A percentile compares a stretch with the other conserved stretches of the same genome.
Conservation (phyloP, 2,329 filamentous ascomycete genomes). For the Thelonectria rubi region DNA sequence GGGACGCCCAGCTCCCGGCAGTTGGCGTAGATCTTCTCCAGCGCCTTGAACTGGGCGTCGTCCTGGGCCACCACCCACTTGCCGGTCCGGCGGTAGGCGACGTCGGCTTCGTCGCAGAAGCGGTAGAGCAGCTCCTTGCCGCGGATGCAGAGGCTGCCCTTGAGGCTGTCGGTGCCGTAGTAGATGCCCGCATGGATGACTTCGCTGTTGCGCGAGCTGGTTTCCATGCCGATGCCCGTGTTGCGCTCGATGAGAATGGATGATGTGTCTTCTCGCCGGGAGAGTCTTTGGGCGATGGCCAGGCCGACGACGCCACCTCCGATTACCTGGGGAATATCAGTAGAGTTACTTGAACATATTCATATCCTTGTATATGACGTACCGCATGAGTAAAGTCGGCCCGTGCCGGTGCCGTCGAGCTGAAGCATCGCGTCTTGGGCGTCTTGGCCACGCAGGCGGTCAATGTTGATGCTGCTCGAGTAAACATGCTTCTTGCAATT, state of each 20-base stretch:
- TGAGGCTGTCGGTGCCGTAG: conserved; percentile 81
- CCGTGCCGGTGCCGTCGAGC: conserved; percentile 43
- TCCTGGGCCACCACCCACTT: conserved; percentile 98
- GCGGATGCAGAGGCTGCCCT: conserved; percentile 82
- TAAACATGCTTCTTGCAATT: conserved; percentile 3
- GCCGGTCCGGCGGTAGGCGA: conserved; percentile 78
- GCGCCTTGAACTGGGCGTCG: conserved; percentile 70
- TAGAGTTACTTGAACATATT: not conserved
- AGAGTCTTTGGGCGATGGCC: conserved; percentile 79
- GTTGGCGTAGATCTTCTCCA: conserved; percentile 60
- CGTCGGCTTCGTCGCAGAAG: conserved; percentile 72
- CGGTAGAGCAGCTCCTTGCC: conserved; percentile 82
- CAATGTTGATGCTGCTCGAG: conserved; percentile 4
- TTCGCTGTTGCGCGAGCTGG: conserved; percentile 90
- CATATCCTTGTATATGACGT: conserved; percentile 11
- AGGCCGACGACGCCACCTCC: conserved; percentile 78
- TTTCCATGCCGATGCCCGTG: conserved; percentile 80
- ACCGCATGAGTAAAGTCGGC: conserved; percentile 59
- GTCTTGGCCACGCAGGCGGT: conserved; percentile 21
- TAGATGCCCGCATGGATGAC: conserved; percentile 97
- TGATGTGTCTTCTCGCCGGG: conserved; percentile 67
- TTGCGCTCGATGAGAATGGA: conserved; percentile 87
- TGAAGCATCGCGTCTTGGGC: conserved; percentile 43
- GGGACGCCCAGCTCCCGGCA: conserved; percentile 65
- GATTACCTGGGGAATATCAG: conserved; percentile 57